A percentile compares a stretch with the other conserved stretches of the same genome.
Evolutionary conservation across 805 yeast species (phyloP).

Genomic region (Danielia reshetovae): DNA sequence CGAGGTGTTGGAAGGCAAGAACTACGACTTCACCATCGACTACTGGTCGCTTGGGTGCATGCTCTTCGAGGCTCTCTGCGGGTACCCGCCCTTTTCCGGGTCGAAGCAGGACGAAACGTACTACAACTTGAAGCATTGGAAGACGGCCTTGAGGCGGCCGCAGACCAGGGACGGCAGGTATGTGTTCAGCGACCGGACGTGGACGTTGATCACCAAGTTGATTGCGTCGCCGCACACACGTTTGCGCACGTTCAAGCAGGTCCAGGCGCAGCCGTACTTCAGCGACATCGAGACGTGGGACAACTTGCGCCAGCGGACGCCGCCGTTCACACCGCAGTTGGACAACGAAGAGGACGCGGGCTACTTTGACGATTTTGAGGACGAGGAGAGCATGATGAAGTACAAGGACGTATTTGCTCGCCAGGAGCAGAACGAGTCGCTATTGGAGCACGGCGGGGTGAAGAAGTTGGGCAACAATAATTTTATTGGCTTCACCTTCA

Average conservation of each 20-base stretch:
- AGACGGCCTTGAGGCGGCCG: constrained; percentile 81
- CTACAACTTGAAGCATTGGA: constrained; percentile 90
- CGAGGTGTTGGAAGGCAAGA: constrained; percentile 91
- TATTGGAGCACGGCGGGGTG: constrained; percentile 59
- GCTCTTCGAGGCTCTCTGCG: constrained; percentile 92
- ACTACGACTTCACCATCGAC: constrained; percentile 93
- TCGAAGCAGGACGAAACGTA: constrained; percentile 92
- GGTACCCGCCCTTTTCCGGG: constrained; percentile 97
- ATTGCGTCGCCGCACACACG: constrained; percentile 78
- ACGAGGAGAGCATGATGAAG: constrained; percentile 95
- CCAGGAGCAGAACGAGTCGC: constrained; percentile 75
- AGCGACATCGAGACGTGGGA: constrained; percentile 74
- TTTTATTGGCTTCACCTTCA: constrained; percentile 93
- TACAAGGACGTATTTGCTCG: constrained; percentile 96
- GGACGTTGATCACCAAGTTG: constrained; percentile 78
- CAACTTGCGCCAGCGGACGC: constrained; percentile 60
- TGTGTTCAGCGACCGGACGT: constrained; percentile 93
- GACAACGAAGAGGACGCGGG: constrained; percentile 99
- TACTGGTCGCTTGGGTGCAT: constrained; percentile 99
- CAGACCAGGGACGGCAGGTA: constrained; percentile 85
- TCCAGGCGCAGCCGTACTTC: constrained; percentile 76
- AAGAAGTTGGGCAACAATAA: constrained; percentile 46
- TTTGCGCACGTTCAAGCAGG: constrained; percentile 74
- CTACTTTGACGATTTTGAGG: constrained; percentile 94
- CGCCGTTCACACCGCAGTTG: constrained; percentile 96